Base-by-base conservation (phyloP, 225 moss, liverwort and hornwort species). In the Pleurozium schreberi region DNA sequence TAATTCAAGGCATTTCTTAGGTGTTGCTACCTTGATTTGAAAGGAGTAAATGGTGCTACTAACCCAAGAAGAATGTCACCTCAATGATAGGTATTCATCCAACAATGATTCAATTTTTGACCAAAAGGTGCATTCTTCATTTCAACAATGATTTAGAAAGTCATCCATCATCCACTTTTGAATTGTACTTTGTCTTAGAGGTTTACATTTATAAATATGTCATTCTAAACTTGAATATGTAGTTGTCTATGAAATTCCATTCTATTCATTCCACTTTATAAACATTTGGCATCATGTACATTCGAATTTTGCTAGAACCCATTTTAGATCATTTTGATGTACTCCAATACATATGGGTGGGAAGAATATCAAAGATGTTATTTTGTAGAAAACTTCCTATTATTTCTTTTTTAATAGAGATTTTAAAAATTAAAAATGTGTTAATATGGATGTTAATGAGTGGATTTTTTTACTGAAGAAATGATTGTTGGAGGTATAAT, bases 61-160 rank as follows among this genome's bases (percentile, higher is more conserved):
- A n/a, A 8, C 0, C 1, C 0, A 26, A 0, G 0, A 17, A 71
- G 7, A 3, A 71, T 1, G 0, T 0, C 1, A 3, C 71, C 3
- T 43, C 45, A 28, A 45, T 28, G 18, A 45, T 28, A 73, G 17
- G 10, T 28, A 10, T 2, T 6, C 73, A 73, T 73, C 10, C 28
- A 43, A 71, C 43, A 71, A 71, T 71, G 71, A 71, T 71, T 45
- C 43, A 71, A 71, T 28, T 16, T 43, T 43, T 71, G 2, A 30
- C 11, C 31, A 31, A 31, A 6, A 45, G 30, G 11, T 45, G 30
- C 18, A 45, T 73, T 14, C 8, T 69, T 69, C 3, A 69, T 69
- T 69, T 0, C 1, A 5, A 42, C 4, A 69, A 0, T 23, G 1
- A 69, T 23, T 14, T 23, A 0, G 1, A 69, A 69, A 69, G 25